A percentile compares a stretch with the other conserved stretches of the same genome.
phyloP scores from a whole-genome alignment of 805 yeast genomes.

The Barnettozyma vustinii region DNA sequence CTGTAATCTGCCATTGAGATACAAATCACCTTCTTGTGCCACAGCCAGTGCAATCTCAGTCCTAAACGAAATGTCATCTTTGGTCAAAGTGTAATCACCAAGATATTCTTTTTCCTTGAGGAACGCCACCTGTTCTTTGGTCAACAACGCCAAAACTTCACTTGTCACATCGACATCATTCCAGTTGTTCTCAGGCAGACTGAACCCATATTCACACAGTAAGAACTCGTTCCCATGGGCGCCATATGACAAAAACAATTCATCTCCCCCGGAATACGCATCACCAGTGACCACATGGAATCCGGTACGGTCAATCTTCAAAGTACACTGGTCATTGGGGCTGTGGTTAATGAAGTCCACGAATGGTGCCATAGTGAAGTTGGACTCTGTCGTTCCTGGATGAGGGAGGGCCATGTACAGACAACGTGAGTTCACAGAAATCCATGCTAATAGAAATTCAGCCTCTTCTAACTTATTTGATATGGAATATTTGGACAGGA shows the following conservation, averaged over 20 bases:
- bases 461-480: neutral
- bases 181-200: conserved; percentile 54
- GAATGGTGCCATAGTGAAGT: conserved; percentile 86
- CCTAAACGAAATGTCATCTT: conserved; percentile 57
- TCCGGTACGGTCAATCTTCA: conserved; percentile 41
- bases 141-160: conserved; percentile 33
- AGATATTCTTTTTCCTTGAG: conserved; percentile 51
- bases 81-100: conserved; percentile 67
- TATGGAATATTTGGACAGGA: conserved; percentile 11
- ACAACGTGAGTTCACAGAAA: conserved; percentile 88
- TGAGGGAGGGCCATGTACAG: conserved; percentile 67
- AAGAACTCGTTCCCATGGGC: conserved; percentile 82
- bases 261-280: conserved; percentile 38
- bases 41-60: conserved; percentile 71
- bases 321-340: conserved; percentile 42
- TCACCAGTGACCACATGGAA: conserved; percentile 45
- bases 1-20: conserved; percentile 16
- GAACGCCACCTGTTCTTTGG: conserved; percentile 36
- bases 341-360: conserved; percentile 85
- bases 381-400: conserved; percentile 46
- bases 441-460: conserved; percentile 65
- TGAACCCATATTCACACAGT: conserved; percentile 84
- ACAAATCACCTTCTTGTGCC: conserved; percentile 32
- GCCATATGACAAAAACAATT: conserved; percentile 75
- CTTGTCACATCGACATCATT: conserved; percentile 61